These are phyloP conservation scores for Pseudodiploospora longispora DNA, from an alignment of 2,329 filamentous ascomycete species.

Conservation along the genomic window DNA sequence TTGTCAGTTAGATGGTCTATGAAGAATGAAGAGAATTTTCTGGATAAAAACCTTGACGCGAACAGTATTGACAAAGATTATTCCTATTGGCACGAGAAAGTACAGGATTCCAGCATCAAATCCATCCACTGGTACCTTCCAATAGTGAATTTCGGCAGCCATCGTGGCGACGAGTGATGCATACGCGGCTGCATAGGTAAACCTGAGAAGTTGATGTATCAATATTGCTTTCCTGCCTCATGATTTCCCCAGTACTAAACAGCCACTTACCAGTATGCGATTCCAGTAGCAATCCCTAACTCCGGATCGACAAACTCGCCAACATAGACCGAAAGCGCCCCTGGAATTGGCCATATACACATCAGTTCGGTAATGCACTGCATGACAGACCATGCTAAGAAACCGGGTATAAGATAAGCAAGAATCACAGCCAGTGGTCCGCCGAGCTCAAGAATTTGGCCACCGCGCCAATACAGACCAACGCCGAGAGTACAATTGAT, in stretches of 20 bases:
- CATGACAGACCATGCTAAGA: constrained; percentile 22
- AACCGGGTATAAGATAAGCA: constrained; percentile 19
- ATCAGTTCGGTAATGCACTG: constrained; percentile 23
- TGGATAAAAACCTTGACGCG: constrained; percentile 15
- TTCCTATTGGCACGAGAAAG: constrained; percentile 14
- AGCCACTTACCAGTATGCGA: constrained; percentile 23
- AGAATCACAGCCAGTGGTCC: constrained; percentile 18
- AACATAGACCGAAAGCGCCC: constrained; percentile 22
- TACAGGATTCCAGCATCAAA: constrained; percentile 15
- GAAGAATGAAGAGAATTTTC: not conserved
- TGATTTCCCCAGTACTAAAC: not conserved
- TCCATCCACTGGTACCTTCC: constrained; percentile 9
- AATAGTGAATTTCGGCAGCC: constrained; percentile 18
- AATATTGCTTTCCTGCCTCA: not conserved
- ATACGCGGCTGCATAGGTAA: constrained; percentile 20
- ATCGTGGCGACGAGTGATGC: constrained; percentile 16
- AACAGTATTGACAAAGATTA: constrained; percentile 16
- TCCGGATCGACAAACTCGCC: constrained; percentile 24
- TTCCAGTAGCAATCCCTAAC: constrained; percentile 22
- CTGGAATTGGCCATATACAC: constrained; percentile 24
- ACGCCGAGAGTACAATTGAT: constrained; percentile 19
- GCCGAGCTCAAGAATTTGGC: constrained; percentile 20
- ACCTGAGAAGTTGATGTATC: constrained; percentile 12
- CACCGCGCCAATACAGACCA: constrained; percentile 22
- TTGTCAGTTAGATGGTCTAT: not conserved